Base-by-base conservation (phyloP, 164 flowering plant species). In the Macadamia integrifolia region DNA sequence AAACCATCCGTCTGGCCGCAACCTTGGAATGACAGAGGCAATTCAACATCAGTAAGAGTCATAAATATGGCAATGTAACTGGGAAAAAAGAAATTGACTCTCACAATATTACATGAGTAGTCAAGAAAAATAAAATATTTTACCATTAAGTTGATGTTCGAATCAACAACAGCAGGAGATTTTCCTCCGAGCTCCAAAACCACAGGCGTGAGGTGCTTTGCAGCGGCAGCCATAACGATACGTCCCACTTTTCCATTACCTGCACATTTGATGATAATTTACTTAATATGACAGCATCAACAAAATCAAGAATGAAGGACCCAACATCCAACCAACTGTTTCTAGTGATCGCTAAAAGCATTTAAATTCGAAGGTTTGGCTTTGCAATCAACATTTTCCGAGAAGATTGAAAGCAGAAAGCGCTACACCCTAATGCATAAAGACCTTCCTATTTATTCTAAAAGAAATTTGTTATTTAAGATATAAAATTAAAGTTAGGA, bases 171-270 rank as follows among this genome's bases (percentile, higher is more conserved):
- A 60, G 75, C 89, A 30, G 98, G 98, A 76, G 78, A 87, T 83
- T 94, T 94, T 71, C 98, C 98, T 73, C 98, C 98, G 57, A 94
- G 97, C 79, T 94, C 98, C 82, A 94, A 77, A 64, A 81, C 70
- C 63, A 94, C 97, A 35, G 98, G 98, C 32, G 98, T 94, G 46
- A 91, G 91, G 78, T 94, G 96, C 80, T 88, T 92, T 53, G 98
- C 95, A 61, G 98, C 98, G 50, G 97, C 96, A 53, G 88, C 77
- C 90, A 92, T 82, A 66, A 94, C 83, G 59, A 92, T 81, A 14
- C 95, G 92, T 44, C 88, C 98, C 60, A 94, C 87, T 78, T 79
- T 86, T 63, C 82, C 82, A 80, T 77, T 91, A 35, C 98, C 98
- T 91, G 69, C 58, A 80, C 72, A 59, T 55, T 69, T 48, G 61